A percentile compares a stretch with the other conserved stretches of the same genome.
phyloP scores from a whole-genome alignment of 2,329 filamentous ascomycete genomes.

The Colletotrichum tamarilloi region DNA sequence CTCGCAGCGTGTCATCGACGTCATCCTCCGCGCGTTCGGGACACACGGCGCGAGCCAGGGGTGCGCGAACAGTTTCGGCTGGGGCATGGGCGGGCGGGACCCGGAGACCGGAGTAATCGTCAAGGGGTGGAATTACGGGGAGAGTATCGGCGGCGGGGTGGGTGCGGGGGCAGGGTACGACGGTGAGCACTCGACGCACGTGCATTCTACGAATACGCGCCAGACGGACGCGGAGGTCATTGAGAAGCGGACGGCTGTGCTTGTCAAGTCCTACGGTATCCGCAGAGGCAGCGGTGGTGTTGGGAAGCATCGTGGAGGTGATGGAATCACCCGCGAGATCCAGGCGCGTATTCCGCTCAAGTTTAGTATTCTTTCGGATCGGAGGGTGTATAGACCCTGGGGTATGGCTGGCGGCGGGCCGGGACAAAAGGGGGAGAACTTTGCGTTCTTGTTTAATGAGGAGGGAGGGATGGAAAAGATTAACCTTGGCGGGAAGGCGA shows the following conservation, averaged over 20 bases:
- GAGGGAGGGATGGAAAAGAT: slow-evolving; percentile 42
- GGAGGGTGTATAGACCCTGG: slow-evolving; percentile 47
- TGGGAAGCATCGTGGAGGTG: slow-evolving; percentile 45
- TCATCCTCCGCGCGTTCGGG: slow-evolving; percentile 46
- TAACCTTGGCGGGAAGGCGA: slow-evolving; percentile 46
- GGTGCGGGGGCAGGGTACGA: slow-evolving; percentile 45
- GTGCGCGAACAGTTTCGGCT: slow-evolving; percentile 47
- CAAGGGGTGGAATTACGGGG: slow-evolving; percentile 44
- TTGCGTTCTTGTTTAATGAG: slow-evolving; percentile 42
- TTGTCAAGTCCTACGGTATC: slow-evolving; percentile 46
- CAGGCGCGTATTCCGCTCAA: slow-evolving; percentile 46
- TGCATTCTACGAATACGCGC: slow-evolving; percentile 47
- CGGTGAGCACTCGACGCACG: slow-evolving; percentile 44
- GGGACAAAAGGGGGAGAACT: slow-evolving; percentile 42
- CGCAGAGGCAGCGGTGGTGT: slow-evolving; percentile 43
- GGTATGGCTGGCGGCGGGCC: slow-evolving; percentile 47
- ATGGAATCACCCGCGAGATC: slow-evolving; percentile 49
- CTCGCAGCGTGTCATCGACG: slow-evolving; percentile 47
- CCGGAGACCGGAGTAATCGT: slow-evolving; percentile 38
- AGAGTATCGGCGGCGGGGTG: slow-evolving; percentile 47
- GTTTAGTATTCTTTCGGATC: slow-evolving; percentile 49
- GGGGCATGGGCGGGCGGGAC: slow-evolving; percentile 47
- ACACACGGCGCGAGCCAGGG: slow-evolving; percentile 43
- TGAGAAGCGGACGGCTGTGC: slow-evolving; percentile 48
- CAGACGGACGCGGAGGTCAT: slow-evolving; percentile 47